phyloP scores from a whole-genome alignment of 2,329 filamentous ascomycete genomes.

The Dothideomycetidae sp. region DNA sequence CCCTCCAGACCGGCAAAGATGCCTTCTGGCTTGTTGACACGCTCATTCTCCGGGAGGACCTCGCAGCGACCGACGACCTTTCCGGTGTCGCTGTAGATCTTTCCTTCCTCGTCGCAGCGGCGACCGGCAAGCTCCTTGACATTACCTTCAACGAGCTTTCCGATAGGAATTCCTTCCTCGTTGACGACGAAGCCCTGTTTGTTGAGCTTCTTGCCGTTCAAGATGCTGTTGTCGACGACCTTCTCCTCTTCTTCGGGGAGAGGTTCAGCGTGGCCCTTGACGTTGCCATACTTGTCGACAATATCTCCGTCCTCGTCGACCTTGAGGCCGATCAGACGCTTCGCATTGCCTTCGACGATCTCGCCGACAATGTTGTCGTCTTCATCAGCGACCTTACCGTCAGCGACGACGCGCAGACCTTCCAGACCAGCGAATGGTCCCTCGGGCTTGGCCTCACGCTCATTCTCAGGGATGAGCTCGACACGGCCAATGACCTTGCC shows the following conservation, averaged over 20 bases:
- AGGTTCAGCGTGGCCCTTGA: slow-evolving; percentile 46
- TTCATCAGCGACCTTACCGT: slow-evolving; percentile 36
- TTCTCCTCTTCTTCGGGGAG: slow-evolving; percentile 32
- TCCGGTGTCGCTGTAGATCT: slow-evolving; percentile 42
- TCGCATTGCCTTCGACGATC: slow-evolving; percentile 44
- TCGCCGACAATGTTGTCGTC: slow-evolving; percentile 38
- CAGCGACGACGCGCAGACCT: slow-evolving; percentile 33
- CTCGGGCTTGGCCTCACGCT: slow-evolving; percentile 39
- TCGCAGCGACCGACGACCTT: slow-evolving; percentile 44
- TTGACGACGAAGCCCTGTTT: slow-evolving; percentile 45
- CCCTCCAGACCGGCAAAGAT: slow-evolving; percentile 54
- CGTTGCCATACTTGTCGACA: slow-evolving; percentile 46
- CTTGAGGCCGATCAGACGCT: slow-evolving; percentile 43
- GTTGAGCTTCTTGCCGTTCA: slow-evolving; percentile 41
- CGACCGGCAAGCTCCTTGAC: slow-evolving; percentile 41
- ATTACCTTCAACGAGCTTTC: slow-evolving; percentile 42
- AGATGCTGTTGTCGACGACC: slow-evolving; percentile 35
- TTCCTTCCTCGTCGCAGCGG: slow-evolving; percentile 41
- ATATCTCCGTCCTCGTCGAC: slow-evolving; percentile 51
- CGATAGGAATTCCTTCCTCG: slow-evolving; percentile 39
- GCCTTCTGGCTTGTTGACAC: slow-evolving; percentile 44
- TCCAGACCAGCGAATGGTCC: slow-evolving; percentile 37
- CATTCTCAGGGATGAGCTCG: slow-evolving; percentile 53
- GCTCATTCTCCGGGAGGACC: slow-evolving; percentile 43
- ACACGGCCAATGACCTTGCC: slow-evolving; percentile 55